Conservation (phyloP, 192 early-diverging fungal species). For the Phlyctochytrium planicorne region DNA sequence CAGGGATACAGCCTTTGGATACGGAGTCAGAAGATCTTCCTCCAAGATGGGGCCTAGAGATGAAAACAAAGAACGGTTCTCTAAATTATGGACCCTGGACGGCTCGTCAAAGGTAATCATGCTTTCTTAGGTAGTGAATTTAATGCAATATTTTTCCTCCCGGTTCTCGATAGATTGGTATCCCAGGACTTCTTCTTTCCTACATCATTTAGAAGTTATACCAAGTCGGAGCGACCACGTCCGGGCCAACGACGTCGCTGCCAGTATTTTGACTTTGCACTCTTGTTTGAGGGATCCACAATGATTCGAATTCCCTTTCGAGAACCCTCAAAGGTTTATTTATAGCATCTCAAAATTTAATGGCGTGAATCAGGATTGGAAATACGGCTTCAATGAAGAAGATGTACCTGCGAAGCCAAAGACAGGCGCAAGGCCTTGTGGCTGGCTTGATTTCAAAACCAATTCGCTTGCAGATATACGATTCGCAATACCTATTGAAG, state of each 20-base stretch:
- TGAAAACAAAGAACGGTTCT: slow-evolving; percentile 54
- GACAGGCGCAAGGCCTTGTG: slow-evolving; percentile 44
- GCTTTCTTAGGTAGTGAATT: not conserved
- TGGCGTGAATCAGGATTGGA: slow-evolving; percentile 59
- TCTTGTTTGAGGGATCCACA: slow-evolving; percentile 62
- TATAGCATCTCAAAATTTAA: not conserved
- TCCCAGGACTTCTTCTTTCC: slow-evolving; percentile 78
- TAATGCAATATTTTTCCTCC: too few relatives aligned
- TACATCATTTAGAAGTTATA: slow-evolving; percentile 53
- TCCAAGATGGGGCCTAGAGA: slow-evolving; percentile 71
- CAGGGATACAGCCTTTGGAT: too few relatives aligned
- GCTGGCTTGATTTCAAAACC: slow-evolving; percentile 69
- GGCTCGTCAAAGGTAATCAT: slow-evolving; percentile 64
- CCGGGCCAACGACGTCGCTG: slow-evolving; percentile 60
- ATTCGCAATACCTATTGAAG: slow-evolving; percentile 59
- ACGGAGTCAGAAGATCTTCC: too few relatives aligned
- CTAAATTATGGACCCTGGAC: slow-evolving; percentile 82
- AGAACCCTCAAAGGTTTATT: slow-evolving; percentile 68
- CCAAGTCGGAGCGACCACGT: slow-evolving; percentile 43
- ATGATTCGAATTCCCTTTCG: slow-evolving; percentile 63
- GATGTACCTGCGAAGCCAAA: slow-evolving; percentile 22
- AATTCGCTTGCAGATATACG: slow-evolving; percentile 43
- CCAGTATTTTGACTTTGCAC: slow-evolving; percentile 52
- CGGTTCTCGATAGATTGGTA: too few relatives aligned
- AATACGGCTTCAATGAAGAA: too few relatives aligned